phyloP scores from a whole-genome alignment of 257 asterid genomes.

The Petunia axillaris region DNA sequence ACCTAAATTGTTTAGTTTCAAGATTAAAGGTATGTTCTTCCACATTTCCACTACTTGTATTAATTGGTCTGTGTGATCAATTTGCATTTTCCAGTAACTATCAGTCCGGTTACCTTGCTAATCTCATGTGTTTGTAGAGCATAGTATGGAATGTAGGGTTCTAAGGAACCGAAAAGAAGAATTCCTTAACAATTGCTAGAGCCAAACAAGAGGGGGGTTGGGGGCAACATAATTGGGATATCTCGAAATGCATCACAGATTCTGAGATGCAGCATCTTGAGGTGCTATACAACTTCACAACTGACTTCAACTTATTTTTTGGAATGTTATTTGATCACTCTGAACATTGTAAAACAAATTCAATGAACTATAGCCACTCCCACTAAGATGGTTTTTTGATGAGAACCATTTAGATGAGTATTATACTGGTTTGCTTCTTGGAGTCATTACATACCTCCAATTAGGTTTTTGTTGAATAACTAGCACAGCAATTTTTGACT shows the following conservation, averaged over 20 bases:
- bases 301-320: not conserved
- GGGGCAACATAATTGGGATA: too few relatives aligned
- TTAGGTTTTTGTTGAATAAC: too few relatives aligned
- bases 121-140: not conserved
- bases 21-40: conserved; percentile 48
- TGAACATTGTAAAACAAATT: conserved; percentile 7
- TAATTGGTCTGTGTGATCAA: not conserved
- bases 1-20: conserved; percentile 38
- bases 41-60: not conserved
- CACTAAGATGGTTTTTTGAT: too few relatives aligned
- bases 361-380: not conserved
- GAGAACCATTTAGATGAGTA: too few relatives aligned
- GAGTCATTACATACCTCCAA: too few relatives aligned
- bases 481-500: too few relatives aligned
- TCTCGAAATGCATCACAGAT: not conserved
- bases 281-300: not conserved
- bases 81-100: conserved; percentile 19
- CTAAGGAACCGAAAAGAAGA: not conserved
- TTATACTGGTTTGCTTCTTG: too few relatives aligned
- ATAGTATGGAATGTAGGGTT: not conserved
- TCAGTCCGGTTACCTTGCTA: not conserved
- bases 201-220: not conserved
- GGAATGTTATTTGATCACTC: not conserved
- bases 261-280: not conserved
- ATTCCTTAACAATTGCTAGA: conserved; percentile 5